phyloP scores from a whole-genome alignment of 2,329 filamentous ascomycete species.

The Paraphoma sp. region DNA sequence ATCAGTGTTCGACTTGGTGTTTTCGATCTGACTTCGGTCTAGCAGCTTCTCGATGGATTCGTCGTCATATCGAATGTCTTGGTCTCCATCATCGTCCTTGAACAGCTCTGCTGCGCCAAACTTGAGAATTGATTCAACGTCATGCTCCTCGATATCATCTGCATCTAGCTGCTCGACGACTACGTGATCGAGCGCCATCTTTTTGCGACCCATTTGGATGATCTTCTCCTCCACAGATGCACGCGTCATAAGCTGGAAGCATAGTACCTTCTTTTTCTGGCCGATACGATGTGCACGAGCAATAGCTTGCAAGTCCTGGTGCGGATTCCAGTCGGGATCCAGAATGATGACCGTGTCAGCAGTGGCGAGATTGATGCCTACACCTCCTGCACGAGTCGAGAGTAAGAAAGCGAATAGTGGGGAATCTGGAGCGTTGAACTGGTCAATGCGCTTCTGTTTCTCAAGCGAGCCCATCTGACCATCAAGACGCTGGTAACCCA shows the following conservation, averaged over 20 bases:
- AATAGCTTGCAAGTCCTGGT: conserved; percentile 95
- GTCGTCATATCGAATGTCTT: conserved; percentile 81
- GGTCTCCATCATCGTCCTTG: conserved; percentile 71
- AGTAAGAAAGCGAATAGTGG: conserved; percentile 87
- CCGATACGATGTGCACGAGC: conserved; percentile 95
- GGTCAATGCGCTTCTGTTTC: conserved; percentile 94
- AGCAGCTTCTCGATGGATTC: conserved; percentile 86
- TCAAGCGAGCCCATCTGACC: conserved; percentile 81
- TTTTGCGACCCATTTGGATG: conserved; percentile 92
- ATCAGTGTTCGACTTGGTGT: conserved; percentile 66
- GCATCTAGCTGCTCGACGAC: conserved; percentile 91
- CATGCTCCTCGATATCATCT: conserved; percentile 77
- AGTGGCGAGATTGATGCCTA: conserved; percentile 96
- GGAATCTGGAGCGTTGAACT: conserved; percentile 86
- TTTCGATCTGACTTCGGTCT: conserved; percentile 83
- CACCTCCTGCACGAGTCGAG: conserved; percentile 92
- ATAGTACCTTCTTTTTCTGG: conserved; percentile 93
- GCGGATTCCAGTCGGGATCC: conserved; percentile 96
- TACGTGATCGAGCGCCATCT: conserved; percentile 94
- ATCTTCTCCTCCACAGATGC: conserved; percentile 93
- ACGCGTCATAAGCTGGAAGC: conserved; percentile 92
- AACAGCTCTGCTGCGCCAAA: conserved; percentile 90
- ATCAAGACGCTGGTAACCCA: conserved; percentile 81
- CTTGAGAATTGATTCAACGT: conserved; percentile 85
- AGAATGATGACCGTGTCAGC: conserved; percentile 98